Percentiles rank a stretch among this genome's conserved stretches.
Evolutionary conservation across 306 rosid genomes (phyloP).

Genomic region (Alnus glutinosa): DNA sequence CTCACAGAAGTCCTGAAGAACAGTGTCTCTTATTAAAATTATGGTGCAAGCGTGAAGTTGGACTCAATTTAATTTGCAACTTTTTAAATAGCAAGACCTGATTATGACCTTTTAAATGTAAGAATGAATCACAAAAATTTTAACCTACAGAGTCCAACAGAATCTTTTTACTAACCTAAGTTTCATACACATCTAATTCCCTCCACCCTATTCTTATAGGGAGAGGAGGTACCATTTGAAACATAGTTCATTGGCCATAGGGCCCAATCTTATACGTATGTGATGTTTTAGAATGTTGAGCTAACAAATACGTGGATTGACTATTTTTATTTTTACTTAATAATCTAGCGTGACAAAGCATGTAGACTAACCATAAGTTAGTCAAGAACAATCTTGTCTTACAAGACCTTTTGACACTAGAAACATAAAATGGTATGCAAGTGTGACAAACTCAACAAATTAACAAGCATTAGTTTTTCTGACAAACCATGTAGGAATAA

Average conservation of each 20-base stretch:
- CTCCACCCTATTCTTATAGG: neutral
- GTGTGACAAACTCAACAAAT: neutral
- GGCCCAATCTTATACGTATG: neutral
- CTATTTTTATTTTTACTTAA: neutral
- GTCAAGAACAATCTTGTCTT: neutral
- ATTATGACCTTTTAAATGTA: neutral
- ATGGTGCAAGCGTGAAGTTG: conserved; percentile 5
- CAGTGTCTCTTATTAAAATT: conserved; percentile 23
- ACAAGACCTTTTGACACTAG: neutral
- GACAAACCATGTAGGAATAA: conserved; percentile 79
- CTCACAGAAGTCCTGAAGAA: conserved; percentile 85
- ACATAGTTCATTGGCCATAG: neutral
- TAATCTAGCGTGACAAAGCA: neutral
- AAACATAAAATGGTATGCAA: neutral
- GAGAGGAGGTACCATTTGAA: neutral
- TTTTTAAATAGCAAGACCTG: neutral
- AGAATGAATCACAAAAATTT: neutral
- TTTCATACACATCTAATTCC: neutral
- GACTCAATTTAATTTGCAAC: neutral
- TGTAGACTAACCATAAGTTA: neutral
- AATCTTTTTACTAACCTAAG: neutral
- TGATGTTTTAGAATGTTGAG: neutral
- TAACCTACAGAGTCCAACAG: neutral
- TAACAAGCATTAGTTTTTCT: neutral
- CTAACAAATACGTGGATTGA: neutral